These are phyloP conservation scores for Plectranthus barbatus DNA, from an alignment of 257 asterid species.

Conservation along the genomic window DNA sequence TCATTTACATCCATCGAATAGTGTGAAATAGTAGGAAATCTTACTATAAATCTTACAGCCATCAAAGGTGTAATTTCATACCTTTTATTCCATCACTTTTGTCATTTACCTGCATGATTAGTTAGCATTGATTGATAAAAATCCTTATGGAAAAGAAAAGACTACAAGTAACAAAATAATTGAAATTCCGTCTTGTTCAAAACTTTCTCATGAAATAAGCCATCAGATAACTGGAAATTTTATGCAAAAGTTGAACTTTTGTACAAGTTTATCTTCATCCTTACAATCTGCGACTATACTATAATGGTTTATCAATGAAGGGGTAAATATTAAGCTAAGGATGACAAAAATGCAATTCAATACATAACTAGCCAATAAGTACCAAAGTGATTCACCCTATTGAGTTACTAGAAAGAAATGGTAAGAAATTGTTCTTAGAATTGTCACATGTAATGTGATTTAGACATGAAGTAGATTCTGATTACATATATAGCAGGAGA, in stretches of 20 bases:
- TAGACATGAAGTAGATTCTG: not conserved
- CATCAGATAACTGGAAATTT: not conserved
- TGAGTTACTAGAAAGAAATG: not conserved
- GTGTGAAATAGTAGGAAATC: not conserved
- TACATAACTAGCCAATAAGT: not conserved
- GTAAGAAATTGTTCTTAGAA: not conserved
- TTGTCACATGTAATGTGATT: not conserved
- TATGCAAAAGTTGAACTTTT: not conserved
- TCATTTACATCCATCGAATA: not conserved
- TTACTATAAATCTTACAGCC: no score
- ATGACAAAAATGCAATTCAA: not conserved
- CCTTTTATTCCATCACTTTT: conserved; percentile 38
- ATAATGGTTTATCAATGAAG: no score
- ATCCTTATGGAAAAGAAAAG: not conserved
- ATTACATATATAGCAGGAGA: not conserved
- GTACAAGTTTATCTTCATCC: not conserved
- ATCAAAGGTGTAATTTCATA: conserved; percentile 14
- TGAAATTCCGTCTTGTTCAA: conserved; percentile 3
- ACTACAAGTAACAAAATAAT: not conserved
- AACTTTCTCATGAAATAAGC: not conserved
- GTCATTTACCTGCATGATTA: conserved; percentile 46
- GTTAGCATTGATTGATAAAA: conserved; percentile 14
- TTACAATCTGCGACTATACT: not conserved
- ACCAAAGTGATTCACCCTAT: not conserved
- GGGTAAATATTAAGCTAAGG: no score